Evolutionary conservation across 2,329 filamentous ascomycete species (phyloP).

Genomic region (Cercospora sp.): DNA sequence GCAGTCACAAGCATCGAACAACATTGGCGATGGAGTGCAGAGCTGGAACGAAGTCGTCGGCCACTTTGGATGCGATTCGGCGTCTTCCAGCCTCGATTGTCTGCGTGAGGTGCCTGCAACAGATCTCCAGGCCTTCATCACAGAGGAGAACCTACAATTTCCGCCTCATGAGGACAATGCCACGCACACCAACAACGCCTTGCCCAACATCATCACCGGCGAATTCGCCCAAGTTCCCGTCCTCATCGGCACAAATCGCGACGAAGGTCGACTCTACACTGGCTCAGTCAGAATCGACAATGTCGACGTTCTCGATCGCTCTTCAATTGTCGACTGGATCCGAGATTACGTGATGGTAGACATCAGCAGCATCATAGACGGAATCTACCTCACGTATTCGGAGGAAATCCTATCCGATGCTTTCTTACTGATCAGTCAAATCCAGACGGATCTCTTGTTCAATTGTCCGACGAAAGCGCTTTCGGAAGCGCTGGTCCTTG

Average conservation of each 20-base stretch:
- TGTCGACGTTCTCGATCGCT: neutral
- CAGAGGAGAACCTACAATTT: constrained; percentile 25
- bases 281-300: neutral
- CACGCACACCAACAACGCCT: constrained; percentile 46
- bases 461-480: neutral
- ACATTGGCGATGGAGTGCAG: neutral
- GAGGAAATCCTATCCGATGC: neutral
- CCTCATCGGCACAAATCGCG: constrained; percentile 31
- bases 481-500: neutral
- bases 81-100: constrained; percentile 12
- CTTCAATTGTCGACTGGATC: neutral
- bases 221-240: constrained; percentile 24
- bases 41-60: constrained; percentile 13
- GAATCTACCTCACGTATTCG: neutral
- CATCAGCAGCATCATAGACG: neutral
- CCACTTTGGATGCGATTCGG: constrained; percentile 14
- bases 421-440: neutral
- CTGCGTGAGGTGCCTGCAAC: constrained; percentile 15
- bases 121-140: constrained; percentile 17
- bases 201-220: constrained; percentile 3
- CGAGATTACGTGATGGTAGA: neutral
- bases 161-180: constrained; percentile 10
- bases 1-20: constrained; percentile 12
- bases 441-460: neutral
- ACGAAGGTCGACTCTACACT: constrained; percentile 32